Conservation (phyloP, 1,284 basidiomycete genomes). For the Golubevia sp. region DNA sequence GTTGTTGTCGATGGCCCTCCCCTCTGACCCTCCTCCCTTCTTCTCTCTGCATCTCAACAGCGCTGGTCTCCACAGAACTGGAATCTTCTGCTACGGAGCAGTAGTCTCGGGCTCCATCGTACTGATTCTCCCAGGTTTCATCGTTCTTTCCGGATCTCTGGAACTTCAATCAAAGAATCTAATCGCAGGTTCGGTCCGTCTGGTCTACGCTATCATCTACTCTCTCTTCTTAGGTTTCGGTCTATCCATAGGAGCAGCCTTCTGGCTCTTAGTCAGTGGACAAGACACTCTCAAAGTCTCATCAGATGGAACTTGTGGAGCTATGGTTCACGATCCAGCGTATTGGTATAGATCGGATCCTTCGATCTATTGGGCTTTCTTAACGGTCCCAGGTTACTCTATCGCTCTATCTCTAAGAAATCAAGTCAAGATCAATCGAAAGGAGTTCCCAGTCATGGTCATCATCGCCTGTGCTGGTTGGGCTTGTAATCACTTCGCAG, state of each 20-base stretch:
- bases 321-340: conserved; percentile 12
- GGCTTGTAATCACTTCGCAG: conserved; percentile 60
- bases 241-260: conserved; percentile 45
- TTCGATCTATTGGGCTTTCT: conserved; percentile 64
- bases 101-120: conserved; percentile 83
- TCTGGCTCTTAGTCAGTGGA: conserved; percentile 6
- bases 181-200: conserved; percentile 31
- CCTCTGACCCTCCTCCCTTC: no score
- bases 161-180: conserved; percentile 68
- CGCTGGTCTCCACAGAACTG: conserved; percentile 74
- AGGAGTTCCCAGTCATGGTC: conserved; percentile 73
- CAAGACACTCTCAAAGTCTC: conserved; percentile 26
- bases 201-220: conserved; percentile 6
- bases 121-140: conserved; percentile 77
- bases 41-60: no score
- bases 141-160: conserved; percentile 70
- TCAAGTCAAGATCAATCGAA: conserved; percentile 71
- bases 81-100: conserved; percentile 81
- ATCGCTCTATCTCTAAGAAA: conserved; percentile 76
- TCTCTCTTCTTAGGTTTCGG: conserved; percentile 34
- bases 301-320: conserved; percentile 6
- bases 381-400: conserved; percentile 80
- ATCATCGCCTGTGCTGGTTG: conserved; percentile 76
- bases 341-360: conserved; percentile 64
- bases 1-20: no score